Base-by-base conservation (phyloP, 2,329 filamentous ascomycete genomes). In the Ceratocystis harringtonii region DNA sequence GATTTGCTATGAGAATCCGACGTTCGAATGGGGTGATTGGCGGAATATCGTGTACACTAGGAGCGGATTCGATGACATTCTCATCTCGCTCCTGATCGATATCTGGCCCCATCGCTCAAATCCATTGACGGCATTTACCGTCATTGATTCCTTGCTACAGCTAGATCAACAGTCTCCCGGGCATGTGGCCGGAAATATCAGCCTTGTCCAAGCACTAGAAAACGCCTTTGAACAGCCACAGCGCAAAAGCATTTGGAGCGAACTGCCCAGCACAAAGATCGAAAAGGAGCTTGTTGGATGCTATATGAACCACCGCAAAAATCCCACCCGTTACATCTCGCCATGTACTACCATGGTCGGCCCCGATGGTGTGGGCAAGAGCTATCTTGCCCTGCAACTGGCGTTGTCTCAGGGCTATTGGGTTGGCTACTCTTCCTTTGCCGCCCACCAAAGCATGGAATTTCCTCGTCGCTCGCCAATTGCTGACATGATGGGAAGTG, bases 11-110 rank as follows among this genome's bases (percentile, higher is more conserved):
- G 58, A 67, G 19, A 67, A 67, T 22, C 66, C 66, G 6, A 41
- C 36, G 19, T 67, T 67, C 19, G 64, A 52, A 43, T 67, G 66
- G 66, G 36, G 45, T 22, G 66, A 67, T 48, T 67, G 66, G 66
- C 66, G 66, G 1, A 62, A 12, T 28, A 67, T 67, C 44, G 66
- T 65, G 48, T 67, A 67, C 44, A 65, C 63, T 0, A 65, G 48
- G 6, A 61, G 43, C 8, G 66, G 66, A 5, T 67, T 67, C 62
- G 66, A 67, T 25, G 63, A 67, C 62, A 28, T 65, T 15, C 55
- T 67, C 6, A 36, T 67, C 15, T 43, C 36, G 3, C 43, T 67
- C 25, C 36, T 67, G 45, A 30, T 65, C 43, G 57, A 67, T 19
- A 15, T 67, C 3, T 67, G 66, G 66, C 66, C 66, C 3, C 41